Evolutionary conservation across 371 early-diverging fungal genomes (phyloP), one percentile per base, ranked within the genome.

Genomic region (Synchytrium microbalum): DNA sequence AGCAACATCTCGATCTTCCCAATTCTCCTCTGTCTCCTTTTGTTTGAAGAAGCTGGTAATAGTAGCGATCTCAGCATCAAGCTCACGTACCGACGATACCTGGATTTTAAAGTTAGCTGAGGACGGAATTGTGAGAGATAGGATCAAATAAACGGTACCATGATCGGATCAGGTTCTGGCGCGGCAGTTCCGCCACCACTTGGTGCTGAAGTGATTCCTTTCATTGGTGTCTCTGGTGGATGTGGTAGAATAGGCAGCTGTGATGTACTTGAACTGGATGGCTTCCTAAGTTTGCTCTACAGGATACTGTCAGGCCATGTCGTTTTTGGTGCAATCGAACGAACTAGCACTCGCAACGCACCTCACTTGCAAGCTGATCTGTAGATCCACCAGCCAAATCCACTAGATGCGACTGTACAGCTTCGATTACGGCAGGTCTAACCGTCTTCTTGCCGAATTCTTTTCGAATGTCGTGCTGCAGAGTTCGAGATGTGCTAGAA

Each of bases 21-120:
- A 78, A 60, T 78, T 78, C 32, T 75, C 67, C 59, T 78, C 79
- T 0, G 75, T 69, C 61, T 78, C 79, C 58, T 69, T 71, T 13
- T 72, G 76, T 33, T 58, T 58, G 53, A 78, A 76, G 1, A 56
- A n/a, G 13, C 14, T 33, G 1, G 14, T 16, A 29, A 76, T 64
- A 5, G 46, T 54, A 28, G 54, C 52, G 28, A 73, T 31, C 51
- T 75, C 77, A 14, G 31, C 27, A 38, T 74, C 76, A 25, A 72
- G 25, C 28, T 72, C 72, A 24, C 32, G 54, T n/a, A 16, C 55
- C 14, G 66, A 30, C 32, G 27, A n/a, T 25, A 16, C 16, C 16
- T 16, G n/a, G n/a, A n/a, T 57, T 24, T 24, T 10, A 57, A 10
- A 16, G 27, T 16, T 38, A 63, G 27, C 58, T 38, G 27, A 63